These are phyloP conservation scores for Graphilbum fragrans DNA, from an alignment of 2,329 filamentous ascomycete genomes.

Conservation along the genomic window DNA sequence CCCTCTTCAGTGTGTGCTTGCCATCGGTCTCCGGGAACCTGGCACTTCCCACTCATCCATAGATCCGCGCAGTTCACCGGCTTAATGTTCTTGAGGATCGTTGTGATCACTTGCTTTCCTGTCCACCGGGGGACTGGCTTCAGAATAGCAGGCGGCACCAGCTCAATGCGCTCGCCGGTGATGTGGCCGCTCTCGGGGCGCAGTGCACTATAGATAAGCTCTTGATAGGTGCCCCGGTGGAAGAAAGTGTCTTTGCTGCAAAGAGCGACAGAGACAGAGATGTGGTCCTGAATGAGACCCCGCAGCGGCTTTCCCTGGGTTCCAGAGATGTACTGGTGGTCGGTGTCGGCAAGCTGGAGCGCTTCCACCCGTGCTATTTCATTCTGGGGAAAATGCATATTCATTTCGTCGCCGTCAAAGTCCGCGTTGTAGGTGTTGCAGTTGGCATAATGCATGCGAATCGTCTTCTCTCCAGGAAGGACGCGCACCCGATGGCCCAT, in stretches of 20 bases:
- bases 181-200: slow-evolving; percentile 87
- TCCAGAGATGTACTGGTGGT: slow-evolving; percentile 91
- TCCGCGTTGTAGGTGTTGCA: slow-evolving; percentile 99
- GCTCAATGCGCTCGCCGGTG: slow-evolving; percentile 66
- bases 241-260: slow-evolving; percentile 91
- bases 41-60: slow-evolving; percentile 67
- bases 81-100: slow-evolving; percentile 82
- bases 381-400: slow-evolving; percentile 99
- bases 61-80: slow-evolving; percentile 65
- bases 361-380: slow-evolving; percentile 90
- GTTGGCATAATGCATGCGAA: slow-evolving; percentile 99
- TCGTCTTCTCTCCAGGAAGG: slow-evolving; percentile 86
- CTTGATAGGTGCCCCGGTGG: slow-evolving; percentile 75
- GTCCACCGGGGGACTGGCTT: slow-evolving; percentile 82
- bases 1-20: slow-evolving; percentile 66
- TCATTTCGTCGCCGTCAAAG: slow-evolving; percentile 99
- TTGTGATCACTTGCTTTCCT: slow-evolving; percentile 90
- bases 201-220: slow-evolving; percentile 83
- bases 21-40: slow-evolving; percentile 72
- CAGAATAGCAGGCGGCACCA: slow-evolving; percentile 68
- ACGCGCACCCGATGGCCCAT: slow-evolving; percentile 95
- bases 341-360: slow-evolving; percentile 84
- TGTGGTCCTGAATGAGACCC: slow-evolving; percentile 96
- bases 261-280: slow-evolving; percentile 84
- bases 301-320: slow-evolving; percentile 88